These are phyloP conservation scores for Musa troglodytarum DNA, from an alignment of 176 grass and related monocot species.

Conservation along the genomic window DNA sequence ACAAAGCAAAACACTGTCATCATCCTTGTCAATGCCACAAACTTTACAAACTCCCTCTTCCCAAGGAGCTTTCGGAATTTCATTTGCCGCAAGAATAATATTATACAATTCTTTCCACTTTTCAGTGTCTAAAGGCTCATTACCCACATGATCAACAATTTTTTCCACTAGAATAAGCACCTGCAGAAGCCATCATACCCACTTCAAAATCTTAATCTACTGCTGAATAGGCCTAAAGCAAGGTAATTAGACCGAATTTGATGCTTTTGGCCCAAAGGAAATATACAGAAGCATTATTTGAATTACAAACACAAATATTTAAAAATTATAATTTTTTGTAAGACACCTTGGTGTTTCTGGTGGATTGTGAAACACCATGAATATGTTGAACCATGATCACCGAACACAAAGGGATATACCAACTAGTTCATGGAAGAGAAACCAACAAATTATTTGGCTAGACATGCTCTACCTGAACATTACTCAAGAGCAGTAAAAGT, in stretches of 20 bases:
- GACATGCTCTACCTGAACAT: too few species aligned
- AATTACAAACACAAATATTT: too few species aligned
- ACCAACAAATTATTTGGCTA: too few species aligned
- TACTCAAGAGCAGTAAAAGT: too few species aligned
- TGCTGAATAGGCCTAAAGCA: background rate
- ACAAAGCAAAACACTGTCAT: conserved; percentile 84
- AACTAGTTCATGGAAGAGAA: too few species aligned
- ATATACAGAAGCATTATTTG: too few species aligned
- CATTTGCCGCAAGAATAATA: conserved; percentile 43
- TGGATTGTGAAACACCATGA: too few species aligned
- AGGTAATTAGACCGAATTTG: background rate
- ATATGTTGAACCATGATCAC: too few species aligned
- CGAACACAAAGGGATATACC: too few species aligned
- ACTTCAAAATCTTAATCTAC: background rate
- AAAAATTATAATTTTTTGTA: too few species aligned
- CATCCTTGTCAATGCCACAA: conserved; percentile 86
- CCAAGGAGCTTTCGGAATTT: conserved; percentile 87
- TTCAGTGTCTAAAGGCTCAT: conserved; percentile 32
- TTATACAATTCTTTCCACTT: conserved; percentile 46
- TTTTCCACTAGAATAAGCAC: conserved; percentile 65
- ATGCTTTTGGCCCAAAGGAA: too few species aligned
- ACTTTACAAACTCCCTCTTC: conserved; percentile 98
- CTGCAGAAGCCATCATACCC: conserved; percentile 29
- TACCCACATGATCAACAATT: conserved; percentile 34
- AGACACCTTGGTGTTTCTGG: too few species aligned